These are phyloP conservation scores for Talaromyces sp. DNA, from an alignment of 2,329 filamentous ascomycete species.

Conservation along the genomic window DNA sequence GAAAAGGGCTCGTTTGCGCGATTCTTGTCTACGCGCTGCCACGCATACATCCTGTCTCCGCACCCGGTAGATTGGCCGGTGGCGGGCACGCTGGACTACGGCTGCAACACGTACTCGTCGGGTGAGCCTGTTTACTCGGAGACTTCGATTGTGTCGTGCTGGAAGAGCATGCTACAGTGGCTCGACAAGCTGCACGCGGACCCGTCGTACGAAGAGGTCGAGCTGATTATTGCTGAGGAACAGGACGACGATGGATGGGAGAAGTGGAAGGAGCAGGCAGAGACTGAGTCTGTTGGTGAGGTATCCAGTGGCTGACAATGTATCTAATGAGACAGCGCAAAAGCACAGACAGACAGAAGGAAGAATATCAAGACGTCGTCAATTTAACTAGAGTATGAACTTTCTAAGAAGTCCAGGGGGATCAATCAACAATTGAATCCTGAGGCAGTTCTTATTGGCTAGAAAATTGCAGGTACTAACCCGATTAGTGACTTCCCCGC, in stretches of 20 bases:
- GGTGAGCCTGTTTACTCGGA: slow-evolving; percentile 57
- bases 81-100: slow-evolving; percentile 48
- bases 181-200: slow-evolving; percentile 52
- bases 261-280: slow-evolving; percentile 4
- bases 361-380: neutral
- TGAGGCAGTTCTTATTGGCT: no score
- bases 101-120: slow-evolving; percentile 65
- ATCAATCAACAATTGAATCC: no score
- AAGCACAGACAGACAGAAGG: neutral
- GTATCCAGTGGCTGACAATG: neutral
- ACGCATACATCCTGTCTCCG: slow-evolving; percentile 55
- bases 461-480: no score
- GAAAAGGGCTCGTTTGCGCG: slow-evolving; percentile 17
- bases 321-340: neutral
- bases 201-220: slow-evolving; percentile 33
- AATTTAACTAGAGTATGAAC: neutral
- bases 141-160: slow-evolving; percentile 53
- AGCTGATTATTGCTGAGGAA: slow-evolving; percentile 20
- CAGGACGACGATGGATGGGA: slow-evolving; percentile 15
- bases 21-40: slow-evolving; percentile 47
- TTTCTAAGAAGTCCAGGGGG: no score
- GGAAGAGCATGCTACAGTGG: slow-evolving; percentile 54
- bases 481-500: no score
- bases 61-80: slow-evolving; percentile 50
- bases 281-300: neutral